A percentile compares a stretch with the other conserved stretches of the same genome.
phyloP scores from a whole-genome alignment of 345 rosid genomes.

The Litchi chinensis region DNA sequence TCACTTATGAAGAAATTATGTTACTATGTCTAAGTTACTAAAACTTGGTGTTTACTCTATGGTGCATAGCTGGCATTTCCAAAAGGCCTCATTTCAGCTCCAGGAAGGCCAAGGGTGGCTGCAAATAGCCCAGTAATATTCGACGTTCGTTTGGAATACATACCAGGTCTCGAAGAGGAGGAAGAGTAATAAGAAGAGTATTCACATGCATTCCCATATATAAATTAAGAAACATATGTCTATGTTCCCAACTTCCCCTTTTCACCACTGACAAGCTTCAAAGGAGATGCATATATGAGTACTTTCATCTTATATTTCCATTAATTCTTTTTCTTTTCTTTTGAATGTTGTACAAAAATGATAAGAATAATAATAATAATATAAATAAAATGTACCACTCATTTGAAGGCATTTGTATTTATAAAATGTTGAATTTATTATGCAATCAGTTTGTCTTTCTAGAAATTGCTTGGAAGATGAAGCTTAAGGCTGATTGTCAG shows the following conservation, averaged over 20 bases:
- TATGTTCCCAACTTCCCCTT: not conserved
- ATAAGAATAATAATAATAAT: too few species aligned
- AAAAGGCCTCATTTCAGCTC: constrained; percentile 85
- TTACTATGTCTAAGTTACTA: too few species aligned
- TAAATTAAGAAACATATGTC: not conserved
- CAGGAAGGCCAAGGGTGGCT: constrained; percentile 96
- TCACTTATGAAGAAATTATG: too few species aligned
- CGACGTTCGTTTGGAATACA: constrained; percentile 88
- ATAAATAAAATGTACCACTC: not conserved
- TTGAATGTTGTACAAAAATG: constrained; percentile 1
- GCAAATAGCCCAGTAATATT: constrained; percentile 84
- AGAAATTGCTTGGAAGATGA: not conserved
- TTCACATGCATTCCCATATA: not conserved
- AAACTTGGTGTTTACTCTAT: not conserved
- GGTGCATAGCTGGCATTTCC: constrained; percentile 81
- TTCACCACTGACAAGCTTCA: not conserved
- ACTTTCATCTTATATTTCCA: not conserved
- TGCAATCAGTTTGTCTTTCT: not conserved
- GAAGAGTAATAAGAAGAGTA: constrained; percentile 47
- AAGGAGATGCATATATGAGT: constrained; percentile 5
- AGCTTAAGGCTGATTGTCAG: too few species aligned
- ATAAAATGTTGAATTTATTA: not conserved
- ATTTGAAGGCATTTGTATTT: not conserved
- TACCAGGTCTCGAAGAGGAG: constrained; percentile 86
- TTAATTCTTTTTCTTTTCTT: constrained; percentile 7